Evolutionary conservation across 108 stramenopile genomes (phyloP), one percentile per base, ranked within the genome.

Genomic region (Stephanodiscus triporus): DNA sequence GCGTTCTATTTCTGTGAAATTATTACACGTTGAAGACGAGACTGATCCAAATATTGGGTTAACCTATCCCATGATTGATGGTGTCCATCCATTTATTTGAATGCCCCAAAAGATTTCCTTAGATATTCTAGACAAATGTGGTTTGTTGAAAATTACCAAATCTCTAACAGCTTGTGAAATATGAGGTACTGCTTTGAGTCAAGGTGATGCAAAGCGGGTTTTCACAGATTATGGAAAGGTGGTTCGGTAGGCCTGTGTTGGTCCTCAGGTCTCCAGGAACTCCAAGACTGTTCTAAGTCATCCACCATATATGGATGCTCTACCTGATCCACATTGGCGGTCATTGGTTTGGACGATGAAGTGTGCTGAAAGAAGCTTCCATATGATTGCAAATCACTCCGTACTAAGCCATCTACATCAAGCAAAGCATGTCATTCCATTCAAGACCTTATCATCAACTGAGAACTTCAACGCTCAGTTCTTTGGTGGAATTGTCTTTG

Each of bases 401-500:
- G 56, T 57, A 30, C 4, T 57, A 17, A 30, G 30, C 32, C 56
- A 29, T 26, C 4, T 57, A 11, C 26, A 30, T 14, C 29, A 27
- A 1, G 56, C 56, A 0, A 57, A 57, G 30, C 6, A 32, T 4
- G 27, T 57, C 1, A 30, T 57, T 57, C 56, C 56, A 34, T 57
- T 57, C 26, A 57, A 57, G 30, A 57, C 30, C 0, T 30, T 57
- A 17, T 13, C 29, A 17, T 17, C 30, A 34, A 45, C 56, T 27
- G 13, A 7, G 14, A 0, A 16, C 0, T 57, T n/a, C 30, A 32
- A 27, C 30, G 60, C 60, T 43, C 5, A 61, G 22, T 37, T 23
- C 7, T 61, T 61, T 23, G 36, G 36, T 2, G 60, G 32, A 11
- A 42, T 61, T 61, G 60, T 22, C 0, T 61, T 61, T 42, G 60